phyloP scores from a whole-genome alignment of 257 asterid species.

The Catharanthus roseus region DNA sequence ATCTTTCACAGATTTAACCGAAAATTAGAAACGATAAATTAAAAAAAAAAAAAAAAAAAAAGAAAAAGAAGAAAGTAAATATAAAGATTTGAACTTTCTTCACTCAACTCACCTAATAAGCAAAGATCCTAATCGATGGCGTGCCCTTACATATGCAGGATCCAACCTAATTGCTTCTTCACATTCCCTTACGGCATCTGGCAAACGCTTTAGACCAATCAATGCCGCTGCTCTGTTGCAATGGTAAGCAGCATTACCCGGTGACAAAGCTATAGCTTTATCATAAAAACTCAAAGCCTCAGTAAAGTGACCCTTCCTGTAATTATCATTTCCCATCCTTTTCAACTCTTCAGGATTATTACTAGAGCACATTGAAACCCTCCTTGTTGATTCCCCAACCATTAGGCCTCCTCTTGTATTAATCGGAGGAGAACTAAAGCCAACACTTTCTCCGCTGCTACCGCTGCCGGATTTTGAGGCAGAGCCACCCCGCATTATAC shows the following conservation, averaged over 20 bases:
- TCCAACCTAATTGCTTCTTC: slow-evolving; percentile 86
- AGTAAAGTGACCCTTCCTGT: slow-evolving; percentile 51
- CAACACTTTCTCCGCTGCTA: slow-evolving; percentile 13
- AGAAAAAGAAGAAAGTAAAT: not conserved
- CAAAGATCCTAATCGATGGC: slow-evolving; percentile 81
- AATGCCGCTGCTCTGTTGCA: slow-evolving; percentile 80
- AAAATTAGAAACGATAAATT: not conserved
- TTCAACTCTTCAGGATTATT: slow-evolving; percentile 81
- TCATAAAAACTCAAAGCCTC: slow-evolving; percentile 76
- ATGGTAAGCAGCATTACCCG: slow-evolving; percentile 64
- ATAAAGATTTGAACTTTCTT: slow-evolving; percentile 17
- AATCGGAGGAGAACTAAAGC: slow-evolving; percentile 11
- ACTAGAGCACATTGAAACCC: slow-evolving; percentile 19
- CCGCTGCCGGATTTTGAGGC: slow-evolving; percentile 30
- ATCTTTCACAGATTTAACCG: not conserved
- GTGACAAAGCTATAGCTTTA: slow-evolving; percentile 62
- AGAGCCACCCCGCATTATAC: slow-evolving; percentile 62
- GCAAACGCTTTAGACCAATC: slow-evolving; percentile 54
- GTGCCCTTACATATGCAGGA: slow-evolving; percentile 78
- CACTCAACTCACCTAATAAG: slow-evolving; percentile 62
- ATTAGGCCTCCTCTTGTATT: slow-evolving; percentile 39
- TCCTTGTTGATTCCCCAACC: slow-evolving; percentile 43
- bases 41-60: not conserved
- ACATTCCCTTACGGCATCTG: slow-evolving; percentile 71
- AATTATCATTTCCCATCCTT: slow-evolving; percentile 67